A percentile compares a stretch with the other conserved stretches of the same genome.
Evolutionary conservation across 106 monocot species (phyloP).

Genomic region (Triglochin maritima): DNA sequence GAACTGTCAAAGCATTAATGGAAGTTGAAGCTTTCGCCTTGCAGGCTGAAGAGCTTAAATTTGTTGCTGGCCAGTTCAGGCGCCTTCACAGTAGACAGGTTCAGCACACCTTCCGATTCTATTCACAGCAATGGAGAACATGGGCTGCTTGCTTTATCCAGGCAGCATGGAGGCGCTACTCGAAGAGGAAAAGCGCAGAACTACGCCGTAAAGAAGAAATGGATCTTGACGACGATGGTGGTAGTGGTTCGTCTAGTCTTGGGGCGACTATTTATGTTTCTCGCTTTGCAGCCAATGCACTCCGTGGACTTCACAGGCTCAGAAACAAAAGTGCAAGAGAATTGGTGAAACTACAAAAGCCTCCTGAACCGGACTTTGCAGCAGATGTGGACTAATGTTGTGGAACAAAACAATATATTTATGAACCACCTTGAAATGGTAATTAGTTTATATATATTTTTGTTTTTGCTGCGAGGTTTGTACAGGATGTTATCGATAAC

Average conservation of each 20-base stretch:
- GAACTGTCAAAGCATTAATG: constrained; percentile 48
- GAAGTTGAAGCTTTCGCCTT: constrained; percentile 71
- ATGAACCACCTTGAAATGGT: too few species aligned
- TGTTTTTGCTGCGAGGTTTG: too few species aligned
- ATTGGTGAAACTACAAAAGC: constrained; percentile 39
- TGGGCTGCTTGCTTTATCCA: constrained; percentile 79
- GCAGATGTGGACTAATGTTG: constrained; percentile 7
- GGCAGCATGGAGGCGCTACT: constrained; percentile 57
- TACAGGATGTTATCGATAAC: too few species aligned
- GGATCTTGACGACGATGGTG: constrained; percentile 7
- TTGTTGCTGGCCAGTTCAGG: constrained; percentile 66
- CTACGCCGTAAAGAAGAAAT: constrained; percentile 17
- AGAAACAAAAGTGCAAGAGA: constrained; percentile 23
- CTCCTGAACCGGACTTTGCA: constrained; percentile 56
- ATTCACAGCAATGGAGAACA: constrained; percentile 79
- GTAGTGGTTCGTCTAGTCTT: constrained; percentile 21
- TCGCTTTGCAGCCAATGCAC: constrained; percentile 52
- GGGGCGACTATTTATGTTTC: constrained; percentile 53
- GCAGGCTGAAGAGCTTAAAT: constrained; percentile 54
- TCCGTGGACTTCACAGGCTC: constrained; percentile 37
- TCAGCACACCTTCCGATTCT: constrained; percentile 65
- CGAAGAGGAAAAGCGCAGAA: constrained; percentile 48
- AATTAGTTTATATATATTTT: too few species aligned
- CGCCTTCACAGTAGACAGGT: constrained; percentile 65
- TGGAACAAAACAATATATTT: too few species aligned